Evolutionary conservation across 371 early-diverging fungal species (phyloP).

Genomic region (Apophysomyces trapeziformis): DNA sequence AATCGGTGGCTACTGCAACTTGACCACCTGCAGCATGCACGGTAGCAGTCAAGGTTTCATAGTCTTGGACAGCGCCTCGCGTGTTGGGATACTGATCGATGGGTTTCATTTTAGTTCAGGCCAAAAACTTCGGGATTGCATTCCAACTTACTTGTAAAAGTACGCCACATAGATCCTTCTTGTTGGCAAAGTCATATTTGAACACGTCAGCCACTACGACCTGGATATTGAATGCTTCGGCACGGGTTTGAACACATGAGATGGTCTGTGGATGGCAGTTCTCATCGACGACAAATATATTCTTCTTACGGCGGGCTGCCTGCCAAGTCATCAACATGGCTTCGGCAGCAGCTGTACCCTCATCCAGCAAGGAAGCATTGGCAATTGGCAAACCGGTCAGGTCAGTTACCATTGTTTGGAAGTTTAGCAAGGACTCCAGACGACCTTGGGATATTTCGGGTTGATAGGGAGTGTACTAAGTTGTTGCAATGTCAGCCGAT

Average conservation of each 20-base stretch:
- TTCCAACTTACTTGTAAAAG: constrained; percentile 76
- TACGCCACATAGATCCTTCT: constrained; percentile 84
- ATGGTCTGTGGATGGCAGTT: constrained; percentile 95
- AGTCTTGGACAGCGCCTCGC: constrained; percentile 84
- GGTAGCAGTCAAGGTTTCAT: constrained; percentile 72
- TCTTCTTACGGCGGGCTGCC: constrained; percentile 70
- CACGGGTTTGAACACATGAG: constrained; percentile 89
- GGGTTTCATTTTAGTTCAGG: neutral
- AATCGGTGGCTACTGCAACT: constrained; percentile 91
- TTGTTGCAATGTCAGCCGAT: neutral
- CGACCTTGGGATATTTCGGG: constrained; percentile 98
- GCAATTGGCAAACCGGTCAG: constrained; percentile 94
- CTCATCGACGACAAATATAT: constrained; percentile 90
- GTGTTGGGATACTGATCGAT: constrained; percentile 87
- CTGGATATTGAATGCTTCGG: constrained; percentile 91
- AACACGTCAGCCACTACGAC: constrained; percentile 83
- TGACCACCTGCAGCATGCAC: constrained; percentile 86
- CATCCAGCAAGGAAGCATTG: constrained; percentile 95
- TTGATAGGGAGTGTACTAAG: constrained; percentile 97
- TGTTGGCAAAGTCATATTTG: constrained; percentile 75
- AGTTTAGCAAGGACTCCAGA: constrained; percentile 94
- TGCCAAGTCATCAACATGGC: constrained; percentile 93
- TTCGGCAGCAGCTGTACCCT: constrained; percentile 98
- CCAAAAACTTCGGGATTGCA: too few species aligned
- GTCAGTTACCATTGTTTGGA: constrained; percentile 94